Percentiles rank a stretch among this genome's conserved stretches.
These are phyloP conservation scores for Chernovozyma aurita DNA, from an alignment of 1,139 yeast genomes.

Conservation along the genomic window DNA sequence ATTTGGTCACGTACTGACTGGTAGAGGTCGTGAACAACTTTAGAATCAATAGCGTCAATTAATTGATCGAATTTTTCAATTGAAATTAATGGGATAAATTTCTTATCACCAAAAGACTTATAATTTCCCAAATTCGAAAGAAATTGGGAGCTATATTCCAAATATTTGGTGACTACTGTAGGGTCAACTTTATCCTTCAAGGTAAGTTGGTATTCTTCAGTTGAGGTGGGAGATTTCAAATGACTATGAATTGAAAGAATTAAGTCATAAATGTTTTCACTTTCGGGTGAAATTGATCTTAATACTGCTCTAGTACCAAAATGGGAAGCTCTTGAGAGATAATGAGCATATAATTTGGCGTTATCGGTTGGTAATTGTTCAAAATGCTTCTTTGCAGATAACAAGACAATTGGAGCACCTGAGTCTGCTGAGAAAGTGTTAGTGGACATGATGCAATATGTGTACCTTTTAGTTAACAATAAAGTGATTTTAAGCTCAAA, in stretches of 20 bases:
- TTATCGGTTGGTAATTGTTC: slow-evolving; percentile 30
- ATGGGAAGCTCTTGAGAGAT: slow-evolving; percentile 76
- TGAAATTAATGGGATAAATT: slow-evolving; percentile 66
- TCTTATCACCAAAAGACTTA: slow-evolving; percentile 85
- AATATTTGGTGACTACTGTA: slow-evolving; percentile 42
- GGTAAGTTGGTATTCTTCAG: slow-evolving; percentile 37
- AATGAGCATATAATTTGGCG: slow-evolving; percentile 68
- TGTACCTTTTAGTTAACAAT: neutral
- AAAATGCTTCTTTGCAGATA: slow-evolving; percentile 42
- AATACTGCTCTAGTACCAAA: slow-evolving; percentile 76
- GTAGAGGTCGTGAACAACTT: slow-evolving; percentile 35
- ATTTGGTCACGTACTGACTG: slow-evolving; percentile 43
- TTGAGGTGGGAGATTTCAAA: slow-evolving; percentile 41
- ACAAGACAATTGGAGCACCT: slow-evolving; percentile 39
- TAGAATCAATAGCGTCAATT: slow-evolving; percentile 37
- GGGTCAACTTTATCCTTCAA: slow-evolving; percentile 23
- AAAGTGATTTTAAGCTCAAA: no score
- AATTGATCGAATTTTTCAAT: slow-evolving; percentile 45
- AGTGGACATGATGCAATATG: slow-evolving; percentile 12
- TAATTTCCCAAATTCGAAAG: slow-evolving; percentile 79
- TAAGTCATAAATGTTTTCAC: slow-evolving; percentile 69
- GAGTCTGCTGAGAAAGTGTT: slow-evolving; percentile 33
- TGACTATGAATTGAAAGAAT: slow-evolving; percentile 52
- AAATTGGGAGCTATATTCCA: slow-evolving; percentile 80
- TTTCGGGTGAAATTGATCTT: slow-evolving; percentile 80